Conservation (phyloP, 169 alveolate genomes). For the Plasmodium blacklocki region DNA sequence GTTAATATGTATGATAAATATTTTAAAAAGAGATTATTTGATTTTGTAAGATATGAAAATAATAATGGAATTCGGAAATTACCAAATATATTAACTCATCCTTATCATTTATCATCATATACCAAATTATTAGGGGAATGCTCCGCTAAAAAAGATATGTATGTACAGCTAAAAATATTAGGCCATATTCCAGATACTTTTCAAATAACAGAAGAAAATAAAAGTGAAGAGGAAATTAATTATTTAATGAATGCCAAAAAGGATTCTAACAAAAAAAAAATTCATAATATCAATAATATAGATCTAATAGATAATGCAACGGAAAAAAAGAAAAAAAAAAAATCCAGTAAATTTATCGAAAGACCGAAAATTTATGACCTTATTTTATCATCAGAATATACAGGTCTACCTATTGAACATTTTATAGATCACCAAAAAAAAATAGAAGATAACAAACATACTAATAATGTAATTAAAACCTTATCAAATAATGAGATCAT, state of each 20-base stretch:
- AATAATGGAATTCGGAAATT: constrained; percentile 63
- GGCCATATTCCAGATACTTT: constrained; percentile 81
- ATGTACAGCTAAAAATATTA: constrained; percentile 77
- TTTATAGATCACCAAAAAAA: constrained; percentile 44
- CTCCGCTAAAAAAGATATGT: constrained; percentile 86
- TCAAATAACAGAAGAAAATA: constrained; percentile 12
- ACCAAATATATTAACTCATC: constrained; percentile 82
- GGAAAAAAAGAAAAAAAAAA: constrained; percentile 24
- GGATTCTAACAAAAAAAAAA: constrained; percentile 5
- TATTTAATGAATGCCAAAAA: constrained; percentile 8
- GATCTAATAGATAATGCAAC: not conserved
- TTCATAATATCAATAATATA: constrained; percentile 9
- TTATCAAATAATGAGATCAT: not conserved
- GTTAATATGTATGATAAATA: constrained; percentile 81
- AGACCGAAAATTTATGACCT: constrained; percentile 72
- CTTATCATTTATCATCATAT: constrained; percentile 82
- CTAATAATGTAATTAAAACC: not conserved
- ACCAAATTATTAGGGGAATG: constrained; percentile 83
- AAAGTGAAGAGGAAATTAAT: constrained; percentile 10
- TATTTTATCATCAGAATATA: constrained; percentile 68
- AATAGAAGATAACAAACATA: constrained; percentile 1
- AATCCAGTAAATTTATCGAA: constrained; percentile 15
- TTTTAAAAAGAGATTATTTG: constrained; percentile 80
- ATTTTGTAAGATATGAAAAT: constrained; percentile 80
- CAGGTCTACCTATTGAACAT: constrained; percentile 73